Evolutionary conservation across 306 rosid genomes (phyloP), one percentile per base, ranked within the genome.

Genomic region (Glycine soja): DNA sequence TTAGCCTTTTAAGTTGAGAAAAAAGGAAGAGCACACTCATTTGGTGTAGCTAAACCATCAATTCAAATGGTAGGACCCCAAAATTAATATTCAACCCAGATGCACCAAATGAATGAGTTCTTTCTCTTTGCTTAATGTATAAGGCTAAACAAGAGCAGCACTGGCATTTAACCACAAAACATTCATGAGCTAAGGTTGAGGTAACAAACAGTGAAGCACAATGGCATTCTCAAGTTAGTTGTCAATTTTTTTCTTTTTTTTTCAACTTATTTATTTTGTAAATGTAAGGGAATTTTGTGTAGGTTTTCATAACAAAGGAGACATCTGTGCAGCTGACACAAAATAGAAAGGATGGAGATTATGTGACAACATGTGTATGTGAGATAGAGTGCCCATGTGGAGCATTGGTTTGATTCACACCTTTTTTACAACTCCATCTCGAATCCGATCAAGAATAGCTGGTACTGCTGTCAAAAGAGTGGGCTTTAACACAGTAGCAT

Each of bases 381-480:
- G n/a, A 36, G 66, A 10, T 5, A 14, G 30, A 66, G 34, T 75
- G 51, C 30, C 18, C 71, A 0, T 12, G 70, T 38, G 5, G 19
- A 65, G 12, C 71, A n/a, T 65, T 65, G 50, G 30, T 65, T 42
- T 40, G 19, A 36, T 36, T 63, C 47, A 63, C 42, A 95, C 95
- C 97, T 91, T 91, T 88, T 90, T 91, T 57, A 88, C 40, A 74
- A 95, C 94, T 74, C 97, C 99, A 79, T 95, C 99, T 72, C 97
- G 90, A 80, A 95, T 65, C 30, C 95, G 97, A 82, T 95, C 97
- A 43, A 95, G 51, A 83, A 95, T 95, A 83, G 99, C 99, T 47
- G 99, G 99, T 65, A 93, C 97, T 12, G 97, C 85, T 30, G 97
- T 84, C 92, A 95, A 58, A 75, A 93, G 77, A 32, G 97, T 95